phyloP scores from a whole-genome alignment of 345 rosid genomes.

The Noccaea caerulescens region DNA sequence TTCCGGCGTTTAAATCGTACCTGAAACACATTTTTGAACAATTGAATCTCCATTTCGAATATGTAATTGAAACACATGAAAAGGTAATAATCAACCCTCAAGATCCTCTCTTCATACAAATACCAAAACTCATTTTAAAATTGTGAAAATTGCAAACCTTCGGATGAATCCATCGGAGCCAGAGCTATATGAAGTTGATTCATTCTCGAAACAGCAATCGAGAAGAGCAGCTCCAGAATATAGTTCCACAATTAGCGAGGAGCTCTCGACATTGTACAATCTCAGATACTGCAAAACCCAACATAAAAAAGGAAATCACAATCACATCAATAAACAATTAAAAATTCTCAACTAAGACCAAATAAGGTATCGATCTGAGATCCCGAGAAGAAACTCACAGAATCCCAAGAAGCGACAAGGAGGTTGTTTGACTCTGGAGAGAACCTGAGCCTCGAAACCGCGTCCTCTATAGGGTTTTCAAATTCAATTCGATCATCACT shows the following conservation, averaged over 20 bases:
- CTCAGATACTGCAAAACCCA: conserved; percentile 57
- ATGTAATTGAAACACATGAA: not conserved
- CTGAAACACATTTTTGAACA: conserved; percentile 41
- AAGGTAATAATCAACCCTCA: not conserved
- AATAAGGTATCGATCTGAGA: conserved; percentile 2
- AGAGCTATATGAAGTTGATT: conserved; percentile 57
- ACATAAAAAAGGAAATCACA: not conserved
- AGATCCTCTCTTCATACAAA: conserved; percentile 21
- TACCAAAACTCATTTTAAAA: not conserved
- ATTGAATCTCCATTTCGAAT: not conserved
- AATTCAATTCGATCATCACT: conserved; percentile 48
- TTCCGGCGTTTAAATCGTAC: conserved; percentile 67
- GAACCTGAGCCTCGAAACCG: conserved; percentile 75
- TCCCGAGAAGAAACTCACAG: conserved; percentile 61
- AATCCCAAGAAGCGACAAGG: conserved; percentile 91
- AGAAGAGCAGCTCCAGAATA: conserved; percentile 66
- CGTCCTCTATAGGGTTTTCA: conserved; percentile 60
- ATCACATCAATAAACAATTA: not conserved
- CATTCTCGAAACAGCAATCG: conserved; percentile 75
- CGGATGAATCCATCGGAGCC: conserved; percentile 74
- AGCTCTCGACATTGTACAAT: conserved; percentile 73
- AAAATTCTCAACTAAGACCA: not conserved
- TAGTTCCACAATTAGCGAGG: conserved; percentile 55
- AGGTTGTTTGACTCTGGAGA: conserved; percentile 76
- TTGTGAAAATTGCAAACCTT: conserved; percentile 52